Evolutionary conservation across 257 asterid genomes (phyloP).

Genomic region (Penstemon davidsonii): DNA sequence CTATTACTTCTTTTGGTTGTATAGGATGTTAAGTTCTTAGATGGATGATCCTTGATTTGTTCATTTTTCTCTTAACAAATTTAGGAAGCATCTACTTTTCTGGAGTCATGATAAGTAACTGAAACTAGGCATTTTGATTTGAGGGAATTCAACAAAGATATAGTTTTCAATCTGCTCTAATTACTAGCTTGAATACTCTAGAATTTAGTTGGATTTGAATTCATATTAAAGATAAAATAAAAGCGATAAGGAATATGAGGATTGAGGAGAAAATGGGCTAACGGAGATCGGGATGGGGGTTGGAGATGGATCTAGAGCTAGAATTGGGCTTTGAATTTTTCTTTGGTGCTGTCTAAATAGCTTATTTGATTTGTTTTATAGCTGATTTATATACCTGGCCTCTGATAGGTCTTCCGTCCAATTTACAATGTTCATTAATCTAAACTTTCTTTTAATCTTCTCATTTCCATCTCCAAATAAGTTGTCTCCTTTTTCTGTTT

Average conservation of each 20-base stretch:
- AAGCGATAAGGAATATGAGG: no score
- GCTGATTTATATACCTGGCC: background rate
- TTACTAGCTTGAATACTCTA: slow-evolving; percentile 5
- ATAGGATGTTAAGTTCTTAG: background rate
- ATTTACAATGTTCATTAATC: background rate
- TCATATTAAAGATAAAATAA: no score
- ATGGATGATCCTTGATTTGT: background rate
- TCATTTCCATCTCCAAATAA: background rate
- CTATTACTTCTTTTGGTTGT: background rate
- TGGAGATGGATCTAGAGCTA: background rate
- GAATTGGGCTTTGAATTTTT: background rate
- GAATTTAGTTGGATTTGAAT: background rate
- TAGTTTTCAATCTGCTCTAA: background rate
- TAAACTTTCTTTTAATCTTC: background rate
- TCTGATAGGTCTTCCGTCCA: background rate
- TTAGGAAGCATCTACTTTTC: slow-evolving; percentile 19
- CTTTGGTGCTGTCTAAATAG: background rate
- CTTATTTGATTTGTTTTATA: background rate
- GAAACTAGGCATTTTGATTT: no score
- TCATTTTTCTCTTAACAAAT: background rate
- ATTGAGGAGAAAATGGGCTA: no score
- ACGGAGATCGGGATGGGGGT: background rate
- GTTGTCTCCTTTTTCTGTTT: background rate
- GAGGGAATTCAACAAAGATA: background rate
- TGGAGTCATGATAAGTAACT: background rate